A percentile compares a stretch with the other conserved stretches of the same genome.
Evolutionary conservation across 202 grass and related monocot genomes (phyloP).

Genomic region (Setaria viridis): DNA sequence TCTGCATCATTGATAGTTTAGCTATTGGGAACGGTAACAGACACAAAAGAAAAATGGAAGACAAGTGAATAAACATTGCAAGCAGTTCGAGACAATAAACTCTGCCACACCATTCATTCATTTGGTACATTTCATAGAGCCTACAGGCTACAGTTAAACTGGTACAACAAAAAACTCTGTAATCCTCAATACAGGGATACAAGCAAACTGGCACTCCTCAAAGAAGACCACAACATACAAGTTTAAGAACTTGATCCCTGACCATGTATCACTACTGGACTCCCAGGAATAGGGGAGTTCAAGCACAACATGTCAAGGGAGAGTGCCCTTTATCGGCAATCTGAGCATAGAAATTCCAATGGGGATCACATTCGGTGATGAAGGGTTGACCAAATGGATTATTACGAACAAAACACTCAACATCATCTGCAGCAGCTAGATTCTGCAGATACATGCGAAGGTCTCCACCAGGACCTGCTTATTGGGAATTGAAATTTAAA

Average conservation of each 20-base stretch:
- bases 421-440: conserved; percentile 61
- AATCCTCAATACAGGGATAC: background rate
- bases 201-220: background rate
- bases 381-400: conserved; percentile 76
- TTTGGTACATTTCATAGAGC: conserved; percentile 28
- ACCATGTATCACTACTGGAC: background rate
- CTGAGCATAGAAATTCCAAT: conserved; percentile 76
- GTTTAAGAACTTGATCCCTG: background rate
- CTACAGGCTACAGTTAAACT: background rate
- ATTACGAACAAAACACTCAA: conserved; percentile 61
- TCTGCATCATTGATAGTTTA: background rate
- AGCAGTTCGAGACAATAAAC: background rate
- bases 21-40: background rate
- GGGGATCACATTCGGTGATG: conserved; percentile 67
- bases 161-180: background rate
- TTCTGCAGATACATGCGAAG: conserved; percentile 73
- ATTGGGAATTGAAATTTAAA: conserved; percentile 29
- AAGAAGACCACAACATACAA: conserved; percentile 8
- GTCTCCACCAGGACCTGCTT: conserved; percentile 72
- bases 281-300: conserved; percentile 24
- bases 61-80: background rate
- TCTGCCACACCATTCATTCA: conserved; percentile 8
- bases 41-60: background rate
- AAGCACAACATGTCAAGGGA: conserved; percentile 45
- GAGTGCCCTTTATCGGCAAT: conserved; percentile 51